Evolutionary conservation across 2,329 filamentous ascomycete genomes (phyloP).

Genomic region (Pseudogymnoascus sp.): DNA sequence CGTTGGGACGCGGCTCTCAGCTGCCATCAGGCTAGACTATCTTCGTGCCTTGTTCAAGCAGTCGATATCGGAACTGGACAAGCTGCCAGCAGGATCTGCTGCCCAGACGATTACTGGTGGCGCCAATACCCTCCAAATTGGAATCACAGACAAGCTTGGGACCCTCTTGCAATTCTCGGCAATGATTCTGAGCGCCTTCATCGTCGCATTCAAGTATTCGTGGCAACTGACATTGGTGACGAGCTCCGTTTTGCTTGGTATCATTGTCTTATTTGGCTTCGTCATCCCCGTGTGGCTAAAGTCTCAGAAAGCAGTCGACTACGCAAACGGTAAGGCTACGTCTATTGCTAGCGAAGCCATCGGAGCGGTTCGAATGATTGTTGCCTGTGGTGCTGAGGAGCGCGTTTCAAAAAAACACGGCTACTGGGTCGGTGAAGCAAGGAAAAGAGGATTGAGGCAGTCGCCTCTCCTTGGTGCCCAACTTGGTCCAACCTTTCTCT

Average conservation of each 20-base stretch:
- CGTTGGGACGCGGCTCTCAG: constrained; percentile 56
- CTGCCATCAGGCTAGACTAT: constrained; percentile 58
- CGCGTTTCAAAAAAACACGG: constrained; percentile 49
- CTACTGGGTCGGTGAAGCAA: constrained; percentile 49
- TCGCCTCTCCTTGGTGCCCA: constrained; percentile 48
- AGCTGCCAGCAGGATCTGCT: constrained; percentile 53
- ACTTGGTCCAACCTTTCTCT: constrained; percentile 42
- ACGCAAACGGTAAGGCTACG: constrained; percentile 51
- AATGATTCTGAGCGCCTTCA: constrained; percentile 46
- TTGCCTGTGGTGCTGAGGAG: constrained; percentile 55
- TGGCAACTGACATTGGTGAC: constrained; percentile 57
- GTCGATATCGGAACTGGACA: constrained; percentile 62
- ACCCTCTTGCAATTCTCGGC: constrained; percentile 50
- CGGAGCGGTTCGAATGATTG: constrained; percentile 54
- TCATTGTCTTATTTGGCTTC: constrained; percentile 42
- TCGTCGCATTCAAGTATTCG: constrained; percentile 51
- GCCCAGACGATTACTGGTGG: constrained; percentile 50
- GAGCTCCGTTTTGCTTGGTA: constrained; percentile 50
- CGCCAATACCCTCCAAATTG: constrained; percentile 58
- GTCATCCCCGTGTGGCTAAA: constrained; percentile 53
- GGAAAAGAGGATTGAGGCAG: constrained; percentile 42
- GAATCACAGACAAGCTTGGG: constrained; percentile 58
- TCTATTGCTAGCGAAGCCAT: constrained; percentile 58
- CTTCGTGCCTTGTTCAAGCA: constrained; percentile 58
- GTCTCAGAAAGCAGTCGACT: constrained; percentile 38